These are phyloP conservation scores for Globisporangium lucens DNA, from an alignment of 352 stramenopile genomes.

Conservation along the genomic window DNA sequence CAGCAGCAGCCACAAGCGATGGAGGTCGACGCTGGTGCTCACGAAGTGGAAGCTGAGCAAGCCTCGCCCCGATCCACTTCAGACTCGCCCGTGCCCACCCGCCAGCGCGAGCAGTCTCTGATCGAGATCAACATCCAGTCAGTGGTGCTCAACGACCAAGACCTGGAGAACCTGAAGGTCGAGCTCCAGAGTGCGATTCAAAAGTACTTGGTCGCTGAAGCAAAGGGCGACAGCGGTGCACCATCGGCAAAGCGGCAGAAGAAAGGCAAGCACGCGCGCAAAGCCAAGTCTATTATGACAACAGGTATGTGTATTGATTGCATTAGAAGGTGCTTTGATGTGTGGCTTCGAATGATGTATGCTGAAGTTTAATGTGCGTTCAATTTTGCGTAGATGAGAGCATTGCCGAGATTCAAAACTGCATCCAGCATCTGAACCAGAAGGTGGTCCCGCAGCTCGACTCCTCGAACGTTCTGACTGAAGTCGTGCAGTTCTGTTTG, in stretches of 20 bases:
- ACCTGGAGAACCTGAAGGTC: slow-evolving; percentile 42
- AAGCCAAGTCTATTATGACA: slow-evolving; percentile 12
- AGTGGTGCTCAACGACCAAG: slow-evolving; percentile 29
- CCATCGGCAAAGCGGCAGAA: slow-evolving; percentile 59
- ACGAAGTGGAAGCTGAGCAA: background rate
- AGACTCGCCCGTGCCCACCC: slow-evolving; percentile 19
- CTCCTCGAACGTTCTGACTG: slow-evolving; percentile 25
- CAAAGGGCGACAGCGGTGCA: slow-evolving; percentile 18
- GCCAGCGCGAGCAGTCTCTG: slow-evolving; percentile 11
- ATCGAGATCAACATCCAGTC: slow-evolving; percentile 25
- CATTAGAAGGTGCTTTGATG: background rate
- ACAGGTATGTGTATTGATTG: slow-evolving; percentile 6
- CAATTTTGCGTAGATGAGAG: slow-evolving; percentile 19
- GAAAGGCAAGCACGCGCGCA: slow-evolving; percentile 51
- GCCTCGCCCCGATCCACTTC: slow-evolving; percentile 15
- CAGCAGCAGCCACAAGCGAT: background rate
- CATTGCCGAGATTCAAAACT: slow-evolving; percentile 33
- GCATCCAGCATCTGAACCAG: slow-evolving; percentile 35
- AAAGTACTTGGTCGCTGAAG: slow-evolving; percentile 27
- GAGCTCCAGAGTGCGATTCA: slow-evolving; percentile 35
- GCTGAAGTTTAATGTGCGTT: slow-evolving; percentile 4
- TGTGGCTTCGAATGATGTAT: no score
- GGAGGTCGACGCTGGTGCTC: slow-evolving; percentile 3
- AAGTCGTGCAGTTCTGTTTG: slow-evolving; percentile 46
- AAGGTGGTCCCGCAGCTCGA: slow-evolving; percentile 35